phyloP scores from a whole-genome alignment of 2,329 filamentous ascomycete species.

The Stachybotrys chlorohalonatus region DNA sequence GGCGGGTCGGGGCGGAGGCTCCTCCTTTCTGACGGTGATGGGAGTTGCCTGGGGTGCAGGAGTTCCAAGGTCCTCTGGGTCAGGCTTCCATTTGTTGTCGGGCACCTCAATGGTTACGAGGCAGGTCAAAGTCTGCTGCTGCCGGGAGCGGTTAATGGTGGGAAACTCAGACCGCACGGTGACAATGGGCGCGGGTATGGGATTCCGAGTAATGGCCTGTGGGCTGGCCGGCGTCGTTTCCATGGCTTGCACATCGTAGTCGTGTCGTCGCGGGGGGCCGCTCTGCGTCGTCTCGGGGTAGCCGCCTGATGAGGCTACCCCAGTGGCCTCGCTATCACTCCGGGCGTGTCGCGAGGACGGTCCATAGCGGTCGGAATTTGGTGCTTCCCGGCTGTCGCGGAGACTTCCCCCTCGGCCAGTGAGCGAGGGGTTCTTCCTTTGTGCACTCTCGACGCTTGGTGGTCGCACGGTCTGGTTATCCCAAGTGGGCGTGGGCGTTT shows the following conservation, averaged over 20 bases:
- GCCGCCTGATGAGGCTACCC: constrained; percentile 65
- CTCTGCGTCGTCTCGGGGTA: constrained; percentile 70
- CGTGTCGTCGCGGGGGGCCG: constrained; percentile 65
- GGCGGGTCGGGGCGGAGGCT: constrained; percentile 44
- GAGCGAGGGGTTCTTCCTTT: constrained; percentile 19
- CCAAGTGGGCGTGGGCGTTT: constrained; percentile 56
- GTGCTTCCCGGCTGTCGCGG: constrained; percentile 41
- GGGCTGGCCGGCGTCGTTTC: constrained; percentile 75
- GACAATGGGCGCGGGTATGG: constrained; percentile 84
- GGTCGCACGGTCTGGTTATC: constrained; percentile 50
- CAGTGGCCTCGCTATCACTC: constrained; percentile 71
- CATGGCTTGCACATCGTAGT: constrained; percentile 96
- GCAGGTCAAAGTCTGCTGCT: constrained; percentile 92
- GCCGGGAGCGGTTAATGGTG: constrained; percentile 80
- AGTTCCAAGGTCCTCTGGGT: constrained; percentile 68
- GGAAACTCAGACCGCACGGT: constrained; percentile 95
- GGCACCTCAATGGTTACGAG: constrained; percentile 89
- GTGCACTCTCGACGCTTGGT: constrained; percentile 36
- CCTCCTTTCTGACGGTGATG: constrained; percentile 36
- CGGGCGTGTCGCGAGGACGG: constrained; percentile 50
- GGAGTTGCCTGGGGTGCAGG: constrained; percentile 33
- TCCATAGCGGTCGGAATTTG: constrained; percentile 34
- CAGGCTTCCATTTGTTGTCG: constrained; percentile 82
- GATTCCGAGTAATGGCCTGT: constrained; percentile 64
- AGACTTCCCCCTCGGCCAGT: constrained; percentile 25